A percentile compares a stretch with the other conserved stretches of the same genome.
Conservation (phyloP, 352 stramenopile species). For the Aphanomyces invadans region DNA sequence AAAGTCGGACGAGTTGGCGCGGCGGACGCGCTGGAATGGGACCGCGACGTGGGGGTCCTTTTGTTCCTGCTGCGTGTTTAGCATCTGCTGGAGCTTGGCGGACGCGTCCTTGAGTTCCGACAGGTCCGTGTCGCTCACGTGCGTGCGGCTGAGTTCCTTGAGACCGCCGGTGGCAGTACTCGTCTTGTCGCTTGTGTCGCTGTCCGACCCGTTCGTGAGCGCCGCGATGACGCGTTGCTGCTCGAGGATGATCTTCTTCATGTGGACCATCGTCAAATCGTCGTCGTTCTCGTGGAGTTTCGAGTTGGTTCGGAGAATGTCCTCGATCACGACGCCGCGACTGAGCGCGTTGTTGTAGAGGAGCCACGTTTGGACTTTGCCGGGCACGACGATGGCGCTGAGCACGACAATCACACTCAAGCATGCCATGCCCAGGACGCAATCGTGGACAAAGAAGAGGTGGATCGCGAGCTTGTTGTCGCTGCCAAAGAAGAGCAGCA, state of each 20-base stretch:
- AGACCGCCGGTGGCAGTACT: conserved; percentile 19
- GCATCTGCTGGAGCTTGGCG: conserved; percentile 50
- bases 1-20: conserved; percentile 50
- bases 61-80: conserved; percentile 36
- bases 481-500: conserved; percentile 79
- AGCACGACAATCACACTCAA: conserved; percentile 90
- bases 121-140: conserved; percentile 64
- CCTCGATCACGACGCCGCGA: conserved; percentile 93
- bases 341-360: conserved; percentile 97
- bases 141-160: neutral
- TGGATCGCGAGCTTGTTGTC: conserved; percentile 85
- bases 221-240: conserved; percentile 69
- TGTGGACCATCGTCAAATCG: conserved; percentile 60
- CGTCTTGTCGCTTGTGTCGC: conserved; percentile 30
- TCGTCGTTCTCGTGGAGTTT: conserved; percentile 59
- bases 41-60: conserved; percentile 33
- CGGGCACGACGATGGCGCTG: conserved; percentile 80
- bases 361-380: conserved; percentile 94
- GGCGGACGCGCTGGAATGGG: conserved; percentile 44
- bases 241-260: conserved; percentile 70
- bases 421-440: conserved; percentile 88
- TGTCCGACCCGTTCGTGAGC: conserved; percentile 54
- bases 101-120: conserved; percentile 54
- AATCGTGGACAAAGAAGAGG: conserved; percentile 93
- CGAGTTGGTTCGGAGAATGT: conserved; percentile 87